phyloP scores from a whole-genome alignment of 495 filamentous ascomycete species.

The Ascobolus immersus region DNA sequence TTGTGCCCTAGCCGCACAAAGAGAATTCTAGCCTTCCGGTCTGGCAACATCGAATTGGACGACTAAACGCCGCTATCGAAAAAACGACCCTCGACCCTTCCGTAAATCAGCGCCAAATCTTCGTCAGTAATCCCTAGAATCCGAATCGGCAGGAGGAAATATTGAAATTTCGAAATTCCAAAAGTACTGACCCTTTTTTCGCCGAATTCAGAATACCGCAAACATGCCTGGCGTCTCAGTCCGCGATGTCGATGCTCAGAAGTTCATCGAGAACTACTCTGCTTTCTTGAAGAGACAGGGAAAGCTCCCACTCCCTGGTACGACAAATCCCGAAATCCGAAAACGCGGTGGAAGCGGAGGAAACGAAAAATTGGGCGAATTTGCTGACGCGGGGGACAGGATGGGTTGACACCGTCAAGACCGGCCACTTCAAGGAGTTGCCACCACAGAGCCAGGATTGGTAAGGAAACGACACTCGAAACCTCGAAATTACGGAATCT shows the following conservation, averaged over 20 bases:
- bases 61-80: too few relatives aligned
- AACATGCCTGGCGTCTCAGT: slow-evolving; percentile 70
- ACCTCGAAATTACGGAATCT: not conserved
- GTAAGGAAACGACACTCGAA: slow-evolving; percentile 18
- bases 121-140: too few relatives aligned
- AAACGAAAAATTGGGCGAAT: not conserved
- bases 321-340: slow-evolving; percentile 8
- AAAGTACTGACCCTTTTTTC: too few relatives aligned
- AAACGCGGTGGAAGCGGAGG: not conserved
- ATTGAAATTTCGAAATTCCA: too few relatives aligned
- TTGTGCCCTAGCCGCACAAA: too few relatives aligned
- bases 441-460: slow-evolving; percentile 92
- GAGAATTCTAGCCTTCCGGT: too few relatives aligned
- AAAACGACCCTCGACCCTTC: too few relatives aligned
- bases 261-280: slow-evolving; percentile 86
- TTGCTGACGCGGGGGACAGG: slow-evolving; percentile 22
- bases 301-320: slow-evolving; percentile 90
- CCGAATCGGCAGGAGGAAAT: too few relatives aligned
- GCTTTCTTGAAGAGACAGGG: slow-evolving; percentile 97
- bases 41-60: too few relatives aligned
- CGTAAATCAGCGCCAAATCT: too few relatives aligned
- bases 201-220: too few relatives aligned
- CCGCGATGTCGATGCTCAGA: slow-evolving; percentile 81
- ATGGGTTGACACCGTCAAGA: slow-evolving; percentile 99
- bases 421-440: slow-evolving; percentile 79